Evolutionary conservation across 441 rosid genomes (phyloP).

Genomic region (Arabidopsis lyrata): DNA sequence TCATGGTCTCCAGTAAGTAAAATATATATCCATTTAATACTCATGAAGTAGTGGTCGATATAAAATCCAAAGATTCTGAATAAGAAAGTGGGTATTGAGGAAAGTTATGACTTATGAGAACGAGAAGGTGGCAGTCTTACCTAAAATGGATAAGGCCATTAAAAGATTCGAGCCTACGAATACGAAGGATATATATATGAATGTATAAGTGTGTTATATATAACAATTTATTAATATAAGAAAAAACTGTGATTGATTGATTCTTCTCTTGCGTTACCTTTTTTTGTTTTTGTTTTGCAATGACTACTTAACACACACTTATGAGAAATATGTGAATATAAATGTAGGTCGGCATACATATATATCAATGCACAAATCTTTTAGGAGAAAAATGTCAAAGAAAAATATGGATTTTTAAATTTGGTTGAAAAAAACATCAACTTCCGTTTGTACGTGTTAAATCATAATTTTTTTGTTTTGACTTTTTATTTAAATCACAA

Average conservation of each 20-base stretch:
- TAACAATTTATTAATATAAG: not conserved
- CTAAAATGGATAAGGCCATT: slow-evolving; percentile 35
- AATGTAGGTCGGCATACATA: not conserved
- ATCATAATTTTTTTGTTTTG: too few relatives aligned
- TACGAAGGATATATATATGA: not conserved
- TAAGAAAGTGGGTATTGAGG: slow-evolving; percentile 22
- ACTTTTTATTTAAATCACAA: too few relatives aligned
- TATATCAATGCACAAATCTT: too few relatives aligned
- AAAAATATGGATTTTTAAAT: too few relatives aligned
- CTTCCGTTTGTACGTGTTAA: too few relatives aligned
- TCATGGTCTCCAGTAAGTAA: slow-evolving; percentile 31
- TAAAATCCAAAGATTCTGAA: slow-evolving; percentile 27
- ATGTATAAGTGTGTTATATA: not conserved
- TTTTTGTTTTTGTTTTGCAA: slow-evolving; percentile 1
- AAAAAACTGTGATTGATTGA: slow-evolving; percentile 23
- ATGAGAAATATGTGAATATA: not conserved
- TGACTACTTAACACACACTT: slow-evolving; percentile 20
- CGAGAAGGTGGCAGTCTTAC: slow-evolving; percentile 20
- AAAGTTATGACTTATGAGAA: not conserved
- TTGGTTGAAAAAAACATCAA: too few relatives aligned
- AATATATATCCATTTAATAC: slow-evolving; percentile 20
- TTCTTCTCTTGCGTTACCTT: slow-evolving; percentile 10
- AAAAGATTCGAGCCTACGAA: slow-evolving; percentile 11
- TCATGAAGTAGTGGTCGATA: slow-evolving; percentile 13
- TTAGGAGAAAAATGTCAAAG: too few relatives aligned